Base-by-base conservation (phyloP, 2,329 filamentous ascomycete species). In the Alternaria hordeiaustralica region DNA sequence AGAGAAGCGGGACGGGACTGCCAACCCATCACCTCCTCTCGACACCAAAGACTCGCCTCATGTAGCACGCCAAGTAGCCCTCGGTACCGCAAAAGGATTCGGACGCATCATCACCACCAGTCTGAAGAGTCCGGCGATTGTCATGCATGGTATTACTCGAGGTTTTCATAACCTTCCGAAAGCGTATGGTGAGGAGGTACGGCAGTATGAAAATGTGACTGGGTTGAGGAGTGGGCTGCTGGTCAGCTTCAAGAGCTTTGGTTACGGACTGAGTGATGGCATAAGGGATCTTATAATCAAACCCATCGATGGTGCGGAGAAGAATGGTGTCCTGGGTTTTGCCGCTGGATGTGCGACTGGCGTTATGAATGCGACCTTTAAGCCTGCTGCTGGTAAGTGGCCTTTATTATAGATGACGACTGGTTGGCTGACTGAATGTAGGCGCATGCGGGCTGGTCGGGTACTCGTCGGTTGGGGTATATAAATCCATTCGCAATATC, bases 141-240 rank as follows among this genome's bases (percentile, higher is more conserved):
- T 97, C 64, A 92, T 91, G 55, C 81, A 97, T 47, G 91, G 91
- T 0, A 79, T 97, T 33, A 91, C 93, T 1, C 90, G 90, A 77
- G 94, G 93, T 0, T 96, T 97, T 76, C 91, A 94, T 73, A 97
- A 97, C 72, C 89, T 91, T 9, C 94, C 94, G 0, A 89, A 88
- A 68, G 82, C 96, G 1, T 97, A 97, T 75, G 91, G 93, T 36
- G 94, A 97, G 72, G 87, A 92, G 3, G 88, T 97, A 1, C 86
- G 92, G 6, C 89, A 90, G 9, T 82, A 86, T 2, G 90, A 92
- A 62, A 92, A 92, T 68, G 90, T 97, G 5, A 93, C 91, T 0
- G 90, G 89, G 50, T 81, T 97, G 53, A 84, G 87, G 47, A 92
- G 89, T 65, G 94, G 94, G 0, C 79, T 97, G 23, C 87, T 86